Evolutionary conservation across 2,329 filamentous ascomycete species (phyloP).

Genomic region (Alternaria burnsii): DNA sequence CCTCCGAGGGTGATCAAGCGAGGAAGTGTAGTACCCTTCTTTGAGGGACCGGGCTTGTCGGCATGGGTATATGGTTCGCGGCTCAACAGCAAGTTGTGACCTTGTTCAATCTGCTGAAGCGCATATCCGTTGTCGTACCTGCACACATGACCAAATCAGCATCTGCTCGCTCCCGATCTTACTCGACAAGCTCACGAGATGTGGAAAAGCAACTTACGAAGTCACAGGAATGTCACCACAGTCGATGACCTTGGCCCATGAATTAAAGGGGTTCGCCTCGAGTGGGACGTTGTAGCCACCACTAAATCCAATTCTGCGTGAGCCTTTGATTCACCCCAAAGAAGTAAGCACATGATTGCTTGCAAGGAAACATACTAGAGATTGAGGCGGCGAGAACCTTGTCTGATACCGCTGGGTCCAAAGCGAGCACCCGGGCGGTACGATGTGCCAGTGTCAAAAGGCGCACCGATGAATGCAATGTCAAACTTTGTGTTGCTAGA

Average conservation of each 20-base stretch:
- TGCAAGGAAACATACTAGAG: conserved; percentile 72
- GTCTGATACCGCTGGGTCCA: conserved; percentile 83
- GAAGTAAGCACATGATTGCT: conserved; percentile 53
- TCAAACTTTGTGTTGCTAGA: conserved; percentile 77
- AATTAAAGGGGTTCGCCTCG: conserved; percentile 80
- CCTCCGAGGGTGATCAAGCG: conserved; percentile 77
- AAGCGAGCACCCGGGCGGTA: conserved; percentile 86
- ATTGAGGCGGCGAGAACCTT: conserved; percentile 85
- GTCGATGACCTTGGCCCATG: conserved; percentile 81
- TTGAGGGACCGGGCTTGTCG: conserved; percentile 71
- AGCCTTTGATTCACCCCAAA: conserved; percentile 50
- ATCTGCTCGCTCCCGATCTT: background rate
- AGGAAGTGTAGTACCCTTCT: conserved; percentile 78
- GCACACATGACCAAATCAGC: conserved; percentile 41
- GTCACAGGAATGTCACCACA: conserved; percentile 88
- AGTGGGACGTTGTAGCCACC: conserved; percentile 88
- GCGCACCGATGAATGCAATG: conserved; percentile 87
- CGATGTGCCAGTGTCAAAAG: conserved; percentile 86
- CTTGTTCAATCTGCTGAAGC: conserved; percentile 84
- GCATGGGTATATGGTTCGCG: conserved; percentile 75
- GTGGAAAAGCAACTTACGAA: conserved; percentile 63
- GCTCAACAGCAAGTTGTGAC: conserved; percentile 78
- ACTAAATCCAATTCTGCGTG: conserved; percentile 65
- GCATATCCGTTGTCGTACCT: conserved; percentile 86
- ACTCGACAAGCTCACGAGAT: background rate